Evolutionary conservation across 2,329 filamentous ascomycete species (phyloP).

Genomic region (Penicillium sclerotigenum): DNA sequence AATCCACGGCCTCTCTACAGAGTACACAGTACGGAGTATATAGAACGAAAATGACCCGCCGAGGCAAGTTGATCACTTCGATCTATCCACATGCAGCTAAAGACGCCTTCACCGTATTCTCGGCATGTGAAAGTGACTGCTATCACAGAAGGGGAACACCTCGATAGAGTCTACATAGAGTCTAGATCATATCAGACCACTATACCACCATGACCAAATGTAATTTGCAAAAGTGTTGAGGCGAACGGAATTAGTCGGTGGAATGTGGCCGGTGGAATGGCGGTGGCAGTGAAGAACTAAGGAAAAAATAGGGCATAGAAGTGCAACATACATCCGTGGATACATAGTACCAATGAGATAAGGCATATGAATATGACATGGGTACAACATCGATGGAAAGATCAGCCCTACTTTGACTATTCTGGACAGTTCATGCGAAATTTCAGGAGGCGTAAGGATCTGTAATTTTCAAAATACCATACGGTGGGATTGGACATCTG

Average conservation of each 20-base stretch:
- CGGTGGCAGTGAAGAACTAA: background rate
- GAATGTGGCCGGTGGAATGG: background rate
- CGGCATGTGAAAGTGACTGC: constrained; percentile 13
- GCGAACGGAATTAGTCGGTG: background rate
- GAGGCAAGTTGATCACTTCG: constrained; percentile 17
- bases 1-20: background rate
- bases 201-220: background rate
- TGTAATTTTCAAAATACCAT: constrained; percentile 1
- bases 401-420: constrained; percentile 1
- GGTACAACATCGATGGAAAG: background rate
- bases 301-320: background rate
- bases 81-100: constrained; percentile 6
- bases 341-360: background rate
- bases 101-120: constrained; percentile 2
- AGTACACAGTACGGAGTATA: too few relatives aligned
- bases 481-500: background rate
- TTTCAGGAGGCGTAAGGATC: background rate
- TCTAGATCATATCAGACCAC: constrained; percentile 1
- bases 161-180: background rate
- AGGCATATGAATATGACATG: background rate
- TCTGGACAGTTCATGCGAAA: background rate
- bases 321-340: background rate
- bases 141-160: background rate
- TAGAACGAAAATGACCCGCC: constrained; percentile 25
- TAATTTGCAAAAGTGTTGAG: constrained; percentile 1